phyloP scores from a whole-genome alignment of 352 stramenopile genomes.

The Elongisporangium undulatum region DNA sequence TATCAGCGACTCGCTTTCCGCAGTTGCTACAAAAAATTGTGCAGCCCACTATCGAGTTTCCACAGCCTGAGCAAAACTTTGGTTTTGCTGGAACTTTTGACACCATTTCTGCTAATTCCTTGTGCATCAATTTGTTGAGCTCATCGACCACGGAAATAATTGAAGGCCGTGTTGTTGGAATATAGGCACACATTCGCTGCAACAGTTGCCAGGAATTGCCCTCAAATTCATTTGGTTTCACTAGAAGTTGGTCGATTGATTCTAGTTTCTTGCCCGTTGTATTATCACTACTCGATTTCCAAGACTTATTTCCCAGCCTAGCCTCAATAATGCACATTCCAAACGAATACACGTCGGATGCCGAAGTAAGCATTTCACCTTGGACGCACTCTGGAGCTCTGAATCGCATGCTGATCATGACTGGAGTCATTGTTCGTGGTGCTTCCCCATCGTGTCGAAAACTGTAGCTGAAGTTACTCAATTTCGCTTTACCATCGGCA shows the following conservation, averaged over 20 bases:
- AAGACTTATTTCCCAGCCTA: slow-evolving; percentile 1
- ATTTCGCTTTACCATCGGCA: slow-evolving; percentile 9
- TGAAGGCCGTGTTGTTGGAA: slow-evolving; percentile 1
- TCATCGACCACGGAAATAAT: slow-evolving; percentile 6
- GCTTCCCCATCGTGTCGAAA: neutral
- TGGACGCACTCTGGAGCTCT: slow-evolving; percentile 11
- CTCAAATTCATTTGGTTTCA: neutral
- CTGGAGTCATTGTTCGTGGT: too few relatives aligned
- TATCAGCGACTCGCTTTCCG: too few relatives aligned
- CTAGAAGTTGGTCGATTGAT: neutral
- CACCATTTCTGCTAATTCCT: too few relatives aligned
- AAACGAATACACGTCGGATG: slow-evolving; percentile 25
- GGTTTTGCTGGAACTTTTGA: too few relatives aligned
- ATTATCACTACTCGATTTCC: neutral
- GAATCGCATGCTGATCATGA: too few relatives aligned
- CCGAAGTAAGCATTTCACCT: slow-evolving; percentile 3
- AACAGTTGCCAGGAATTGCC: slow-evolving; percentile 11
- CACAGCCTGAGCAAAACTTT: too few relatives aligned
- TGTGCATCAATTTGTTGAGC: slow-evolving; percentile 2
- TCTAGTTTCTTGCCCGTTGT: neutral
- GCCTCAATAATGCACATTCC: slow-evolving; percentile 15
- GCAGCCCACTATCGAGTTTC: too few relatives aligned
- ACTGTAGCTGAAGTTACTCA: slow-evolving; percentile 3
- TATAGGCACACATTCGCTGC: slow-evolving; percentile 8
- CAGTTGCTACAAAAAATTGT: too few relatives aligned